Base-by-base conservation (phyloP, 768 basidiomycete species). In the Xerocomellus amylosporus region DNA sequence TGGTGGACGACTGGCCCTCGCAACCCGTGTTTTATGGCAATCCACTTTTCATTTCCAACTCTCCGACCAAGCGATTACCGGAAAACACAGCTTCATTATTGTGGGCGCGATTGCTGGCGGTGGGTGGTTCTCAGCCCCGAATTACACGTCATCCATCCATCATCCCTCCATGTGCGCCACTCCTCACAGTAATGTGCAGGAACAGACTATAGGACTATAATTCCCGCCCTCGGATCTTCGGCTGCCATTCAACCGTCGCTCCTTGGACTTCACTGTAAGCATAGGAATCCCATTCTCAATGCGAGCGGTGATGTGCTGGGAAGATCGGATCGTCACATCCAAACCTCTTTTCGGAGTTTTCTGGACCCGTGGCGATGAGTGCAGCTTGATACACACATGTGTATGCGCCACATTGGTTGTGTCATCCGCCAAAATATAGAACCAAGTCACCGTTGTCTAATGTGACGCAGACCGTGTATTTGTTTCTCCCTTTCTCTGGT, bases 41-140 rank as follows among this genome's bases (percentile, higher is more conserved):
- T 34, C 33, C 14, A 34, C 13, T 6, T 14, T 34, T 34, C 31
- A 34, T 34, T 34, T 14, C 33, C 28, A 17, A 45, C 10, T n/a
- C 19, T 28, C 19, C n/a, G 28, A 14, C 5, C 12, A 13, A 34
- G 43, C 15, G 38, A 46, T 3, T 38, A 3, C 43, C 17, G 5
- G 4, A 48, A 4, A 39, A 34, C 55, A 57, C 56, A 44, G 46
- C 55, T 50, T 45, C 14, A 17, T 38, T 20, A 8, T 37, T 51
- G 56, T 58, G 43, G 47, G 55, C 28, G 38, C 33, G 42, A 49
- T 22, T 12, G 52, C 10, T 45, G 28, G 41, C 26, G 2, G 22
- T 24, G 37, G 17, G 38, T 37, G 12, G 40, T 51, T 17, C 9
- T 19, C 42, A 33, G 17, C 22, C 30, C n/a, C 61, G 39, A 49